A percentile compares a stretch with the other conserved stretches of the same genome.
Evolutionary conservation across 768 basidiomycete genomes (phyloP).

Genomic region (Lactifluus volemus): DNA sequence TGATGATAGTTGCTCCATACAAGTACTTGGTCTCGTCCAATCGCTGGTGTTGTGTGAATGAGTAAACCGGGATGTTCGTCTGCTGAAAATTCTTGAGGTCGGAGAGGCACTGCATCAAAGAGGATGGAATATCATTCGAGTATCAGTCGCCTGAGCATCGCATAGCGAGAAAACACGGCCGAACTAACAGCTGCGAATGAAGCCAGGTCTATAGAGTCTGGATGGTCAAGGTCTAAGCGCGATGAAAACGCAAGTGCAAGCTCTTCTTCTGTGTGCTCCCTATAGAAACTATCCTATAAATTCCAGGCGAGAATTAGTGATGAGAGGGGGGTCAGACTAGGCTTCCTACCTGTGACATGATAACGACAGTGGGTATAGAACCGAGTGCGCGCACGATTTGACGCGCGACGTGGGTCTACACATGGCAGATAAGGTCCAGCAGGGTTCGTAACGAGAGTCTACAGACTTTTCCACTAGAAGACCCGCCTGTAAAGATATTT

Average conservation of each 20-base stretch:
- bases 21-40: constrained; percentile 73
- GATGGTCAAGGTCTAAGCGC: constrained; percentile 82
- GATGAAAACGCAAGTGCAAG: constrained; percentile 75
- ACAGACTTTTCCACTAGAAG: constrained; percentile 76
- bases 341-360: constrained; percentile 67
- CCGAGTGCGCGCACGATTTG: constrained; percentile 74
- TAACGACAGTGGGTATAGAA: constrained; percentile 82
- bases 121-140: neutral
- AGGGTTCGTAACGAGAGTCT: neutral
- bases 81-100: constrained; percentile 81
- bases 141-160: neutral
- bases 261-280: constrained; percentile 68
- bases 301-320: neutral
- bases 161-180: neutral
- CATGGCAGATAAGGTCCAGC: constrained; percentile 1
- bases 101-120: constrained; percentile 53
- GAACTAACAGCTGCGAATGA: constrained; percentile 66
- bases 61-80: constrained; percentile 90
- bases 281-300: constrained; percentile 88
- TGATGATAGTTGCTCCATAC: constrained; percentile 90
- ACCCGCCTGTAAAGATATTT: constrained; percentile 42
- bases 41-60: constrained; percentile 85
- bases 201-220: constrained; percentile 86
- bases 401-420: constrained; percentile 75
- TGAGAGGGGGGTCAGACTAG: neutral